Evolutionary conservation across 73 alveolate genomes (phyloP).

Genomic region (Tetrahymena thermophila): DNA sequence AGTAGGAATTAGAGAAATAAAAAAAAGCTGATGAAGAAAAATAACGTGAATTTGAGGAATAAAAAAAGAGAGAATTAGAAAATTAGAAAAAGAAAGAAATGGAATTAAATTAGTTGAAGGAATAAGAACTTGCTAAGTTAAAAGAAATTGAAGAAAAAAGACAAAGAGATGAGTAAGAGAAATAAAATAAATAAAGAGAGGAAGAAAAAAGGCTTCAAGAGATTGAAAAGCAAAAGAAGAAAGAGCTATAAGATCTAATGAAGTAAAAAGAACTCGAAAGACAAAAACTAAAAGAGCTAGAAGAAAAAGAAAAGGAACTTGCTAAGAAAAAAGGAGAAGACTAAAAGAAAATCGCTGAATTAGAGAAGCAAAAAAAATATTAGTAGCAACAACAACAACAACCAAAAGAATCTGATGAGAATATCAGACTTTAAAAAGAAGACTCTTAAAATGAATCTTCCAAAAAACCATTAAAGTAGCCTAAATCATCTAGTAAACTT

Average conservation of each 20-base stretch:
- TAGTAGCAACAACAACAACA: neutral
- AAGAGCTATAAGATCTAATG: neutral
- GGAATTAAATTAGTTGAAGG: neutral
- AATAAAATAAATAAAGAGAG: slow-evolving; percentile 1
- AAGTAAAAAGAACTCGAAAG: slow-evolving; percentile 1
- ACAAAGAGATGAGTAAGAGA: neutral
- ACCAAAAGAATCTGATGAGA: slow-evolving; percentile 2
- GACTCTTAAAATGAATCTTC: neutral
- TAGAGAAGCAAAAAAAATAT: slow-evolving; percentile 5
- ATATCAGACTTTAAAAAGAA: slow-evolving; percentile 3
- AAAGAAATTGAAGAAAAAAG: neutral
- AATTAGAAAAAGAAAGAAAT: neutral
- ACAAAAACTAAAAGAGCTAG: neutral
- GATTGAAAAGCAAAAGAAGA: neutral
- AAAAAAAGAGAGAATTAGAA: slow-evolving; percentile 9
- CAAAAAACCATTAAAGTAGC: neutral
- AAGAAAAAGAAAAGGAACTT: neutral
- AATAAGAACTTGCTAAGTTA: neutral
- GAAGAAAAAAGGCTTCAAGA: slow-evolving; percentile 18
- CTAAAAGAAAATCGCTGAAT: neutral
- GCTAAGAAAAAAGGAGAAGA: slow-evolving; percentile 7
- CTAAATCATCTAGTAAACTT: neutral
- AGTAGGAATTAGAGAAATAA: neutral
- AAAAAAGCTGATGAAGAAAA: neutral
- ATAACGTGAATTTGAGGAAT: neutral